phyloP scores from a whole-genome alignment of 148 eudicot genomes.

The Hydrangea macrophylla region DNA sequence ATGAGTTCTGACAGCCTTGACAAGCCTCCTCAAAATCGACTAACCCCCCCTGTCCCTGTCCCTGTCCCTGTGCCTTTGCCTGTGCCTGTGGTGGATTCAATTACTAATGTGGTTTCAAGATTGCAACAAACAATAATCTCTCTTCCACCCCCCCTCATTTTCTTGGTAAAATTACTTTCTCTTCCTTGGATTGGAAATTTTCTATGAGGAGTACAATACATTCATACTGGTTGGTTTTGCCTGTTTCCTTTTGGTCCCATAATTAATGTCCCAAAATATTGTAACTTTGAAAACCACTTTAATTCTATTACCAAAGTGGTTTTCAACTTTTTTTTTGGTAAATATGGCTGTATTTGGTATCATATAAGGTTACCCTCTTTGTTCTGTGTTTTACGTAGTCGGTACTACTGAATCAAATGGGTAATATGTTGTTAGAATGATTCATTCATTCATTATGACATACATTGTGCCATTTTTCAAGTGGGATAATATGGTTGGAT shows the following conservation, averaged over 20 bases:
- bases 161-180: conserved; percentile 28
- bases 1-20: conserved; percentile 16
- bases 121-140: conserved; percentile 29
- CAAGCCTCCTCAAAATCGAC: conserved; percentile 12
- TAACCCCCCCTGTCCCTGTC: conserved; percentile 4
- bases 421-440: too few relatives aligned
- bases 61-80: conserved; percentile 1
- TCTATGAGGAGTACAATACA: too few relatives aligned
- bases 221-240: too few relatives aligned
- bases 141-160: conserved; percentile 29
- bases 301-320: background rate
- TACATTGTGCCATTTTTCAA: too few relatives aligned
- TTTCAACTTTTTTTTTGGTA: background rate
- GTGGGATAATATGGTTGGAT: too few relatives aligned
- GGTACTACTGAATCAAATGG: too few relatives aligned
- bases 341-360: background rate
- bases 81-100: conserved; percentile 2
- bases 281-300: too few relatives aligned
- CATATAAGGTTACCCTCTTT: too few relatives aligned
- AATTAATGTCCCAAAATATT: too few relatives aligned
- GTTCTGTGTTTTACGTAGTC: too few relatives aligned
- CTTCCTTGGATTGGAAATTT: background rate
- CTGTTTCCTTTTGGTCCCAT: too few relatives aligned
- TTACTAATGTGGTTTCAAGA: conserved; percentile 13
- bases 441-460: too few relatives aligned